Base-by-base conservation (phyloP, 176 grass and related monocot species). In the Elymus sibiricus region DNA sequence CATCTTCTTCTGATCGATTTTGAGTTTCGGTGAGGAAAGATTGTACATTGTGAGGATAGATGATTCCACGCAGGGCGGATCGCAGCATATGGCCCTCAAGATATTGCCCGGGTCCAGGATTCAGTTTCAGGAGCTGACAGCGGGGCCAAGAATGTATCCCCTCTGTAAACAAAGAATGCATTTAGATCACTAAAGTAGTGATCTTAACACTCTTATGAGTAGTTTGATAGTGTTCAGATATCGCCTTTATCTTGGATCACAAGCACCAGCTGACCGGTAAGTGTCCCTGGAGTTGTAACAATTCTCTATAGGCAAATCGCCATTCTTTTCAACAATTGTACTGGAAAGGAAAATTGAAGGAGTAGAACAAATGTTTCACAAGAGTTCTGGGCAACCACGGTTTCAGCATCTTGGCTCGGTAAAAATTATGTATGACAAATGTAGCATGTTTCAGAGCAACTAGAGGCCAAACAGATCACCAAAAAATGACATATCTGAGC, bases 241-340 rank as follows among this genome's bases (percentile, higher is more conserved):
- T 15, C 63, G 13, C 43, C 22, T 62, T 74, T 6, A 17, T 68
- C 77, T 76, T 89, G 86, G 78, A 56, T 86, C 78, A 82, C 79
- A 79, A 64, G 32, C 32, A 79, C 16, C 40, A 10, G 11, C 21
- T 29, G 29, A 29, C 29, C 29, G 29, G 29, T 29, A 24, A 46
- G 65, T 73, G 34, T 26, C 34, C n/a, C 15, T 72, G 34, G 15
- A 53, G 42, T 9, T 65, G 38, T 29, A 4, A 29, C 29, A 31
- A 82, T 9, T 77, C 73, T 29, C 66, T 37, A 56, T 24, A 62
- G 79, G 58, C 64, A 55, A 51, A 66, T 70, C 37, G 17, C 11
- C 24, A 16, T 74, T 76, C 29, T 77, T 74, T 65, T 74, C 46
- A 11, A 42, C 17, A 80, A 26, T 29, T 83, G 11, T 44, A 47